Conservation (phyloP, 2,329 filamentous ascomycete genomes). For the Rhexocercosporidium sp. region DNA sequence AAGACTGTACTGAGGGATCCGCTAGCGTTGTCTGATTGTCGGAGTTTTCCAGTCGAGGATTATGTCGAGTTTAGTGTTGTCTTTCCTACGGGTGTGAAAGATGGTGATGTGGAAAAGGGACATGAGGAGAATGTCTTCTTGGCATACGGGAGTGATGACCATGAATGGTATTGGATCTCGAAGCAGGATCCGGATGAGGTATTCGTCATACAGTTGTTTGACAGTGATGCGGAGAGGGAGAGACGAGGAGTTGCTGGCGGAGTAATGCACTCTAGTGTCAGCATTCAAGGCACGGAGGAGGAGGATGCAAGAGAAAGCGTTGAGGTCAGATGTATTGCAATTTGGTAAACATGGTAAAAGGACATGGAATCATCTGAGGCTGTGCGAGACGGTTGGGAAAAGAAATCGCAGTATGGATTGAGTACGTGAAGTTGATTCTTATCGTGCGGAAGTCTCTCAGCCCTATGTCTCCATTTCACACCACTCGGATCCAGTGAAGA, state of each 20-base stretch:
- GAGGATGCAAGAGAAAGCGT: slow-evolving; percentile 22
- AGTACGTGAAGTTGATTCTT: too few relatives aligned
- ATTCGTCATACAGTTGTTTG: slow-evolving; percentile 32
- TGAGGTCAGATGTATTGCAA: slow-evolving; percentile 20
- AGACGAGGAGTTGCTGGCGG: slow-evolving; percentile 10
- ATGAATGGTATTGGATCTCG: slow-evolving; percentile 32
- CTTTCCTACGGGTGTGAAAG: slow-evolving; percentile 17
- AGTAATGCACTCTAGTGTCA: slow-evolving; percentile 25
- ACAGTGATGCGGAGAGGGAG: slow-evolving; percentile 28
- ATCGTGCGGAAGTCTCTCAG: too few relatives aligned
- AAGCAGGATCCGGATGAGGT: slow-evolving; percentile 33
- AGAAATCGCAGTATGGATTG: too few relatives aligned
- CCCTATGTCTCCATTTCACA: too few relatives aligned
- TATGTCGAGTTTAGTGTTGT: slow-evolving; percentile 22
- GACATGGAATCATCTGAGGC: too few relatives aligned
- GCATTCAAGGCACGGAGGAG: slow-evolving; percentile 17
- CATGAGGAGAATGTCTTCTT: slow-evolving; percentile 18
- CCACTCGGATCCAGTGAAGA: too few relatives aligned
- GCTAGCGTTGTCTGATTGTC: slow-evolving; percentile 26
- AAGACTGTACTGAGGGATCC: slow-evolving; percentile 33
- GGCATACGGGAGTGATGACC: slow-evolving; percentile 19
- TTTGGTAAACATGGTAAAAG: slow-evolving; percentile 26
- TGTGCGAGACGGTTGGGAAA: too few relatives aligned
- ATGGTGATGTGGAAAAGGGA: slow-evolving; percentile 10
- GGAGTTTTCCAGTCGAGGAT: slow-evolving; percentile 23